phyloP scores from a whole-genome alignment of 2,329 filamentous ascomycete species.

The Sclerotinia spermophila region DNA sequence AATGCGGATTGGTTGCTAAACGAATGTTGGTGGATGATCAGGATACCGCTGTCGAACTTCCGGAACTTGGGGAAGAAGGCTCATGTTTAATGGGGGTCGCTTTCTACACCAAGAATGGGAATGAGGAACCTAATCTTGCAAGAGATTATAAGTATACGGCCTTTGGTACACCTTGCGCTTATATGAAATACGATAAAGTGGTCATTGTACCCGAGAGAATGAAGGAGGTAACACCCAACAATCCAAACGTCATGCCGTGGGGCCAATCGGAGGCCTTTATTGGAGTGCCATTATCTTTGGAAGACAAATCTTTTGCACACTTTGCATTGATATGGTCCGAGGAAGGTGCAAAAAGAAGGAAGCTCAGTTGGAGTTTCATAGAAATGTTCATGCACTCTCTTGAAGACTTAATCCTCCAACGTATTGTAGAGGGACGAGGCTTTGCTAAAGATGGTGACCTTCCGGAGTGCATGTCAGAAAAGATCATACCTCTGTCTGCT shows the following conservation, averaged over 20 bases:
- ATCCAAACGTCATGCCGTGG: conserved; percentile 53
- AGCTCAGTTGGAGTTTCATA: conserved; percentile 61
- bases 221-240: conserved; percentile 54
- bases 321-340: conserved; percentile 70
- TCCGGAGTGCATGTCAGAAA: conserved; percentile 34
- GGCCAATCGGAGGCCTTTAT: conserved; percentile 64
- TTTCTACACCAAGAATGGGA: conserved; percentile 62
- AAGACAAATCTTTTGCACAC: conserved; percentile 64
- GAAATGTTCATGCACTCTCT: conserved; percentile 66
- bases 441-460: conserved; percentile 39
- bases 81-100: conserved; percentile 62
- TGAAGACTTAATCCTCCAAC: conserved; percentile 61
- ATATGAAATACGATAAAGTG: conserved; percentile 70
- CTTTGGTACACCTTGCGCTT: conserved; percentile 58
- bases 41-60: conserved; percentile 55
- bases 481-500: conserved; percentile 52
- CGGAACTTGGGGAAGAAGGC: conserved; percentile 56
- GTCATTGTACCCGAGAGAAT: conserved; percentile 63
- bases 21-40: conserved; percentile 57
- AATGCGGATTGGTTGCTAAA: conserved; percentile 67
- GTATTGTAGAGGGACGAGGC: conserved; percentile 52
- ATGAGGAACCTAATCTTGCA: conserved; percentile 49
- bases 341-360: conserved; percentile 53
- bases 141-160: conserved; percentile 62
- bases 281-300: conserved; percentile 60